phyloP scores from a whole-genome alignment of 768 basidiomycete species.

The Russula sp. region DNA sequence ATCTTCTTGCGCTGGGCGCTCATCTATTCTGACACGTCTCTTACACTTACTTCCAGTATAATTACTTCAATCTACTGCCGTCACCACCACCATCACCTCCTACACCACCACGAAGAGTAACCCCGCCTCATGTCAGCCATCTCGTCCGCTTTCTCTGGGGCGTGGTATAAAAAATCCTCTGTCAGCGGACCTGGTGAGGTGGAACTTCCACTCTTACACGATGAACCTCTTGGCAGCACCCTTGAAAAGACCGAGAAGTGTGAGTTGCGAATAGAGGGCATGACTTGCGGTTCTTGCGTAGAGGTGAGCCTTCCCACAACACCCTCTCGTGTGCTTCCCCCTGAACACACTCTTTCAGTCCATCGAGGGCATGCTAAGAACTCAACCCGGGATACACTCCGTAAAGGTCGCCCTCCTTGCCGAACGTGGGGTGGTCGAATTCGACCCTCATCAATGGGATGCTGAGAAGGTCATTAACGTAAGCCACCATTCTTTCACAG shows the following conservation, averaged over 20 bases:
- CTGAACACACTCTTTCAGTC: slow-evolving; percentile 37
- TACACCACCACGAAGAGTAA: neutral
- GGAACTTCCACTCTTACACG: slow-evolving; percentile 25
- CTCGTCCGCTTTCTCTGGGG: slow-evolving; percentile 8
- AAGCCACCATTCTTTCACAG: slow-evolving; percentile 26
- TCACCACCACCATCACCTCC: neutral
- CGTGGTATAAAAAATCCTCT: slow-evolving; percentile 9
- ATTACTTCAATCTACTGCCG: neutral
- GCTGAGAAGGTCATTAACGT: slow-evolving; percentile 72
- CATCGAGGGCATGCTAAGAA: slow-evolving; percentile 77
- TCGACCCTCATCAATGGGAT: slow-evolving; percentile 76
- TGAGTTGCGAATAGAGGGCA: slow-evolving; percentile 78
- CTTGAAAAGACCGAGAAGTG: slow-evolving; percentile 42
- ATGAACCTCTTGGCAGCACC: slow-evolving; percentile 27
- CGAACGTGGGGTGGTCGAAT: slow-evolving; percentile 88
- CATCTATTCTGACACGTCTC: neutral
- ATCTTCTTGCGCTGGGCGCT: neutral
- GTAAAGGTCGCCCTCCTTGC: slow-evolving; percentile 96
- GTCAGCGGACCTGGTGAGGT: slow-evolving; percentile 24
- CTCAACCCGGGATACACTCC: slow-evolving; percentile 82
- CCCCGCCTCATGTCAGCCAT: slow-evolving; percentile 6
- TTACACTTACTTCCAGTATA: neutral
- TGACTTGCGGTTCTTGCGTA: slow-evolving; percentile 87
- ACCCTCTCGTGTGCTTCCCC: neutral
- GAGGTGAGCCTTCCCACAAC: slow-evolving; percentile 45